Evolutionary conservation across 345 rosid species (phyloP).

Genomic region (Acer campestre): DNA sequence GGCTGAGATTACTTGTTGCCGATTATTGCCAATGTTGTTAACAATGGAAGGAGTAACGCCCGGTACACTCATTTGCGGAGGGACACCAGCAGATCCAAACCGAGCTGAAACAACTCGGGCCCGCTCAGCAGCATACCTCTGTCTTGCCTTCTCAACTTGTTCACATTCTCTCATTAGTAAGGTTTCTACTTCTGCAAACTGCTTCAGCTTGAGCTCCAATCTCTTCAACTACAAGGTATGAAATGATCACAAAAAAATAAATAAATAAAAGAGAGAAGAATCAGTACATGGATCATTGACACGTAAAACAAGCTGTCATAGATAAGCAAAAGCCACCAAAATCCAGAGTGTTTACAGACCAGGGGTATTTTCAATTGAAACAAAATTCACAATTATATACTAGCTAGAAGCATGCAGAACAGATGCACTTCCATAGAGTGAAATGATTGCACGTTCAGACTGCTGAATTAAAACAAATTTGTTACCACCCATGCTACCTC

Average conservation of each 20-base stretch:
- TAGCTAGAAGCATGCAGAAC: neutral
- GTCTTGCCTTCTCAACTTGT: slow-evolving; percentile 94
- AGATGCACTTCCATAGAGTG: neutral
- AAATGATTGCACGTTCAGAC: no score
- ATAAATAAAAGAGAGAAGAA: neutral
- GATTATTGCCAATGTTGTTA: slow-evolving; percentile 47
- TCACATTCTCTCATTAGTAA: slow-evolving; percentile 93
- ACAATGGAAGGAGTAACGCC: slow-evolving; percentile 56
- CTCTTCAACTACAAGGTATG: slow-evolving; percentile 67
- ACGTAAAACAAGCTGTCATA: neutral
- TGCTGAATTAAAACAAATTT: no score
- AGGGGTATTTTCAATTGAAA: neutral
- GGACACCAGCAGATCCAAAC: slow-evolving; percentile 54
- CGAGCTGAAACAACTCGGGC: slow-evolving; percentile 63
- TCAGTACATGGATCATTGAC: neutral
- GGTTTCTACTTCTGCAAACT: slow-evolving; percentile 97
- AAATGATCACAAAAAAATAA: neutral
- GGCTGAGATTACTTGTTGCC: slow-evolving; percentile 57
- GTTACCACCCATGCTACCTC: no score
- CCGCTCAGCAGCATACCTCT: slow-evolving; percentile 75
- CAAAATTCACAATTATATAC: neutral
- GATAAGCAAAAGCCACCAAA: neutral
- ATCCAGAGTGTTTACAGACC: neutral
- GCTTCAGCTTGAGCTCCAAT: slow-evolving; percentile 96
- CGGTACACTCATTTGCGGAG: slow-evolving; percentile 50